Base-by-base conservation (phyloP, 352 stramenopile genomes). In the Phytophthora europaea region DNA sequence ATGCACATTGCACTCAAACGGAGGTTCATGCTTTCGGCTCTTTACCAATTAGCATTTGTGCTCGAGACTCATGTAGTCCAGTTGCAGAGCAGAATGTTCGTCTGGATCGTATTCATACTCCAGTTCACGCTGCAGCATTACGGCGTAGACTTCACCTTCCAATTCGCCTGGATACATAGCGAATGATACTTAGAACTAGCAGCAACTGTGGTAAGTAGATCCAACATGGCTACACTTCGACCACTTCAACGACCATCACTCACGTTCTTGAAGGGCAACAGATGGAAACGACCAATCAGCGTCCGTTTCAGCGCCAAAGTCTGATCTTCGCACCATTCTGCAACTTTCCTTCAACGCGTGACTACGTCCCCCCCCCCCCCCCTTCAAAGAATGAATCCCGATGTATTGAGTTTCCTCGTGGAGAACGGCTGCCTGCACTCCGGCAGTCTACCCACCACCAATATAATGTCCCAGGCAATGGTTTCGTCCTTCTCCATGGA, bases 401-500 rank as follows among this genome's bases (percentile, higher is more conserved):
- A 81, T 2, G 59, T 82, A 22, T 55, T 81, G 12, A 70, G 67
- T 38, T 83, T 81, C 51, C 51, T 83, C 4, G 59, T 81, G 47
- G 65, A 67, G 31, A 70, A 76, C 15, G 61, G 72, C 4, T 40
- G 50, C 43, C 18, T 61, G 3, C 56, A 33, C 8, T 28, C 52
- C 12, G 18, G 57, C 40, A 16, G 34, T 1, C 33, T 71, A 10
- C 52, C 58, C 34, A 47, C 47, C 28, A 51, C 47, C 40, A 71
- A 69, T 57, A 78, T 82, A 57, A 82, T 84, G 75, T 85, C 80
- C 23, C 77, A 85, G 70, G 55, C 76, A 12, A 87, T 88, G 82
- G 61, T 85, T 13, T 88, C 82, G 47, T 89, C 82, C 40, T 89
- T 89, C 71, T 89, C 80, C 16, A 89, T 89, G 82, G 82, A 89